Evolutionary conservation across 148 eudicot genomes (phyloP).

Genomic region (Spergularia marina): DNA sequence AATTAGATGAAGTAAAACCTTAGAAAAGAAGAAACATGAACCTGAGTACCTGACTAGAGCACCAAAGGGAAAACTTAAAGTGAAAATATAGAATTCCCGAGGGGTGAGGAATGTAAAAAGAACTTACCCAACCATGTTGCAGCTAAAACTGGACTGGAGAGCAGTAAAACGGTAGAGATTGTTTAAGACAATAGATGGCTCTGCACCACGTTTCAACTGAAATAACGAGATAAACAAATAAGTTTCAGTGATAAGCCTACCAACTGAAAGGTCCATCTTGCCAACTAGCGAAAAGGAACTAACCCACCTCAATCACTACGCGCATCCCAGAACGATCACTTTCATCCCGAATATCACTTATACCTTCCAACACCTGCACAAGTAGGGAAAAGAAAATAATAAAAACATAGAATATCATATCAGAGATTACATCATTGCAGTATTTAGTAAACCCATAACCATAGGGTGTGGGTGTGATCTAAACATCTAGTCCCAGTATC

Average conservation of each 20-base stretch:
- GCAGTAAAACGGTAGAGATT: conserved; percentile 88
- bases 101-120: not conserved
- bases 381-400: conserved; percentile 12
- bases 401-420: not conserved
- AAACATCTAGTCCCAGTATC: not conserved
- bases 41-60: not conserved
- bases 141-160: conserved; percentile 87
- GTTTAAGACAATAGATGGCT: conserved; percentile 81
- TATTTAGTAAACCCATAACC: no score
- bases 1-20: not conserved
- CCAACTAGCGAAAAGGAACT: not conserved
- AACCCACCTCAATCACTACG: conserved; percentile 81
- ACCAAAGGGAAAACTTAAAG: not conserved
- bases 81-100: not conserved
- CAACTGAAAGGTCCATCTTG: not conserved
- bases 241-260: not conserved
- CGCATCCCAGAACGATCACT: conserved; percentile 99
- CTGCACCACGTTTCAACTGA: conserved; percentile 91
- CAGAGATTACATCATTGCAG: no score
- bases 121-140: conserved; percentile 99
- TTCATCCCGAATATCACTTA: conserved; percentile 97
- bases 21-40: not conserved
- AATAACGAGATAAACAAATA: conserved; percentile 17
- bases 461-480: no score
- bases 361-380: conserved; percentile 79